Conservation (phyloP, 2,329 filamentous ascomycete species). For the Botrytis fragariae region DNA sequence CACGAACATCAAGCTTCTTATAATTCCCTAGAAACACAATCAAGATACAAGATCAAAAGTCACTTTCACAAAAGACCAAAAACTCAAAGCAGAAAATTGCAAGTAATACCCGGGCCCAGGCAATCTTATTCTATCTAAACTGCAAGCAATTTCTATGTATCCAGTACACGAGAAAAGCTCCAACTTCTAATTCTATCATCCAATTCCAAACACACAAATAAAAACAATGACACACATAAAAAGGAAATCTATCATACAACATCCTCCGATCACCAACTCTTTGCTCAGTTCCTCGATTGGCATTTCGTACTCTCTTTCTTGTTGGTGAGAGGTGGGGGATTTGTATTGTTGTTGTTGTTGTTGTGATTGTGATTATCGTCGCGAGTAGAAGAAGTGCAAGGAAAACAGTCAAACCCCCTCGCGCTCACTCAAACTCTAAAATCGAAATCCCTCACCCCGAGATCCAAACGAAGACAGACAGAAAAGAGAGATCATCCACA, state of each 20-base stretch:
- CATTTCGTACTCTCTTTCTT: neutral
- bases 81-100: neutral
- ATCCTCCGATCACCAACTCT: neutral
- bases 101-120: neutral
- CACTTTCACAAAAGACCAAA: neutral
- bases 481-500: neutral
- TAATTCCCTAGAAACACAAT: neutral
- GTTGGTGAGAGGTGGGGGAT: neutral
- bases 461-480: neutral
- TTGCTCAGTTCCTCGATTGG: neutral
- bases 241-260: neutral
- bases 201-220: neutral
- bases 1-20: too few relatives aligned
- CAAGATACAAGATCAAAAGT: neutral
- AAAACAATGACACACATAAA: neutral
- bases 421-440: neutral
- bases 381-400: neutral
- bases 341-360: neutral
- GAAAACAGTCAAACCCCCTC: neutral
- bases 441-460: neutral
- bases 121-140: neutral
- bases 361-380: neutral
- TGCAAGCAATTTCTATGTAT: neutral
- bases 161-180: neutral
- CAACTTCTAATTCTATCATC: neutral